These are phyloP conservation scores for Globisporangium nodosum DNA, from an alignment of 352 stramenopile genomes.

Conservation along the genomic window DNA sequence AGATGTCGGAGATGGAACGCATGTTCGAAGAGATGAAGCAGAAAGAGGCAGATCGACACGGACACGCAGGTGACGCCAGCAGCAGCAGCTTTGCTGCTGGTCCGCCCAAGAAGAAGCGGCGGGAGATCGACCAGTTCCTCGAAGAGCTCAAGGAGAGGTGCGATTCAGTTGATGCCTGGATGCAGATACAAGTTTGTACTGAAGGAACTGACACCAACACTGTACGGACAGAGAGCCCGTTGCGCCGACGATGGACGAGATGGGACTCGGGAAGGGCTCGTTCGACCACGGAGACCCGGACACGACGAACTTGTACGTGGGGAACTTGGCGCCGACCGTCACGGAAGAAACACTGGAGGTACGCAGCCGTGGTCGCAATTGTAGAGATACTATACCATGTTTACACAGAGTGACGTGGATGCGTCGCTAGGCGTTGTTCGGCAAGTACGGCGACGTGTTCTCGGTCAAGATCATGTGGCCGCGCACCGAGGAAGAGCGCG, in stretches of 20 bases:
- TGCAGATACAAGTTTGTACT: too few species aligned
- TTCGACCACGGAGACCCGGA: constrained; percentile 80
- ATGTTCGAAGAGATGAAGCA: constrained; percentile 74
- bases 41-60: constrained; percentile 25
- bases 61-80: constrained; percentile 9
- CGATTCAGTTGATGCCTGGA: background rate
- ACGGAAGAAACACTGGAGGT: constrained; percentile 90
- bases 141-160: constrained; percentile 85
- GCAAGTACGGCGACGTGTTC: constrained; percentile 88
- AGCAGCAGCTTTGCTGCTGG: constrained; percentile 12
- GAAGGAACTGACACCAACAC: too few species aligned
- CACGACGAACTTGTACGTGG: constrained; percentile 94
- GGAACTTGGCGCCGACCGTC: constrained; percentile 89
- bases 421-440: constrained; percentile 68
- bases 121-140: constrained; percentile 86
- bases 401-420: background rate
- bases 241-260: constrained; percentile 12
- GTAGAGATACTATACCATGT: background rate
- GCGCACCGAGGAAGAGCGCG: constrained; percentile 90
- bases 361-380: background rate
- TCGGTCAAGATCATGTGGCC: constrained; percentile 99
- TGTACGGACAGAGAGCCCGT: constrained; percentile 12
- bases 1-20: constrained; percentile 58
- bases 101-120: constrained; percentile 34
- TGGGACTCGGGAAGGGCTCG: constrained; percentile 42